Base-by-base conservation (phyloP, 345 rosid genomes). In the Carallia brachiata region DNA sequence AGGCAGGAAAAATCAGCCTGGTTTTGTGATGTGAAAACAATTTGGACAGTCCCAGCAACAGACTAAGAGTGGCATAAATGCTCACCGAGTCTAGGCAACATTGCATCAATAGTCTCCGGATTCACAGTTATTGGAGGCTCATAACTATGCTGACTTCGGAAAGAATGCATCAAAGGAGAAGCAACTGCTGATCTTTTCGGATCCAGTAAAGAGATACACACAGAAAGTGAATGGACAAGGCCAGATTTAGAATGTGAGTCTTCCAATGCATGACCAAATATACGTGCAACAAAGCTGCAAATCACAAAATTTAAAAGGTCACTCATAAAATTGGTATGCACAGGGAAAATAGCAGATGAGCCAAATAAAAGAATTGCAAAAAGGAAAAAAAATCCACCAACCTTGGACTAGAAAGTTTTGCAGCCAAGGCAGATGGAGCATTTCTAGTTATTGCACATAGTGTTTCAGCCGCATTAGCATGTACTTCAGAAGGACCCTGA, bases 41-140 rank as follows among this genome's bases (percentile, higher is more conserved):
- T 10, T 58, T 70, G 39, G 36, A 66, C 55, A 48, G 9, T 39
- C 60, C 13, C 37, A 48, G 63, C 63, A 56, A 62, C 7, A 64
- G 12, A 9, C 50, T 6, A 17, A 60, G 17, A 62, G 36, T 36
- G 15, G n/a, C 7, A 59, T 16, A 40, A 57, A 47, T 55, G 36
- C 97, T 84, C 78, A 96, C 99, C 84, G 74, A 92, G 96, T 80
- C 83, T 90, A 69, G 99, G 99, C 71, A 96, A 85, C 99, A 96
- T 92, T 63, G 99, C 98, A 75, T 65, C 68, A 34, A 90, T 80
- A 44, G 99, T 96, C 86, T 90, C 93, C 36, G 84, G 84, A 81
- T 87, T 84, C 70, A 88, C 89, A 69, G 88, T 85, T 70, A 87
- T 77, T 60, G 95, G 88, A 78, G 89, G 73, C 78, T 88, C 97